Evolutionary conservation across 352 stramenopile species (phyloP), one percentile per base, ranked within the genome.

Genomic region (Globisporangium heterothallicum): DNA sequence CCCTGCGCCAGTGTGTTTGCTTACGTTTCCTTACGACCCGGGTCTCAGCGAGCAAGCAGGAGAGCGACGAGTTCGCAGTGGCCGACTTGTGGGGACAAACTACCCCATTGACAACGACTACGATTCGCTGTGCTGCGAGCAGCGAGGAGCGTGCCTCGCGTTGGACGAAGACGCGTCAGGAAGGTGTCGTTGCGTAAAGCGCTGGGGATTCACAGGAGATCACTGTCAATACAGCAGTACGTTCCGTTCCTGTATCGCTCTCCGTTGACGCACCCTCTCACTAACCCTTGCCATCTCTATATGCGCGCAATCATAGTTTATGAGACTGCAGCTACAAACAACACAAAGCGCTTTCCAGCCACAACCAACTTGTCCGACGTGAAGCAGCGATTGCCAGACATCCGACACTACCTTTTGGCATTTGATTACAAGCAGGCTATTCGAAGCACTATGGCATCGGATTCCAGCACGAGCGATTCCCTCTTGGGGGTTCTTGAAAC

Each of bases 91-190:
- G 19, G 78, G 74, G 22, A 73, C 76, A 4, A 84, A 42, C 21
- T 90, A 88, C 30, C 76, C 78, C 14, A 82, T 85, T 49, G 76
- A 88, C 59, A 78, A 90, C 46, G 78, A 88, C 56, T 81, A 73
- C 42, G 78, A 88, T 53, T 62, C 57, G 43, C 53, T 80, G 24
- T 90, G 78, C 58, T 90, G 78, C 45, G 69, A 88, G 34, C 78
- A 90, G 41, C 62, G 74, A 2, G 78, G 78, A 0, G 44, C 55
- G 8, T 90, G 78, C 24, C 60, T 57, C 2, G 44, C 64, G 5
- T 51, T 66, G 0, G 72, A 81, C 22, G 76, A 88, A 66, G 74
- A 90, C 49, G 78, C 75, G 1, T 74, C 68, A 0, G 76, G 78
- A 9, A 74, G 70, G 24, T 90, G 76, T 42, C 71, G 68, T 6